These are phyloP conservation scores for Cladophialophora carrionii DNA, from an alignment of 2,329 filamentous ascomycete genomes.

Conservation along the genomic window DNA sequence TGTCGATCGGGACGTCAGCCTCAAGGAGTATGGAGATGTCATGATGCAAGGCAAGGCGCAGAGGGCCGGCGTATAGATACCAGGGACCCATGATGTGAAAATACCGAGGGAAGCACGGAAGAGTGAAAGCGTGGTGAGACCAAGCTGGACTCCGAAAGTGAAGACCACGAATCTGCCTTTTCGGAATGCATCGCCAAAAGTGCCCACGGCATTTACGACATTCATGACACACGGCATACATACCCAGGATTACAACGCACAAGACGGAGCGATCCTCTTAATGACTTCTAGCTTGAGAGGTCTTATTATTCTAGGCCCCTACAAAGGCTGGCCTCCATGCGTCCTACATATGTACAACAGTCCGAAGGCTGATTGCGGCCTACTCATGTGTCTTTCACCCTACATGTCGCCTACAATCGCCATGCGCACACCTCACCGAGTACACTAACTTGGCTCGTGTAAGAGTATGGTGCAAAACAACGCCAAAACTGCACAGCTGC, in stretches of 20 bases:
- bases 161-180: neutral
- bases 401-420: neutral
- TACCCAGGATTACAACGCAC: neutral
- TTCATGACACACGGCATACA: neutral
- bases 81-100: neutral
- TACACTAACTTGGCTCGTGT: neutral
- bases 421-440: no score
- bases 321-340: neutral
- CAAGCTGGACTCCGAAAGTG: neutral
- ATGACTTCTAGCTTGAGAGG: neutral
- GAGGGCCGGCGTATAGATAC: conserved; percentile 5
- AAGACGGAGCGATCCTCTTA: neutral
- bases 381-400: neutral
- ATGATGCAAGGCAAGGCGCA: conserved; percentile 28
- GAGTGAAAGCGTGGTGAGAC: neutral
- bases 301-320: no score
- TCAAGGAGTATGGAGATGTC: conserved; percentile 41
- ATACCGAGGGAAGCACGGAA: neutral
- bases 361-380: neutral
- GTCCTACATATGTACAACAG: neutral
- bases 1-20: conserved; percentile 57
- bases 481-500: neutral
- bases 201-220: neutral
- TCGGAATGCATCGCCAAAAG: neutral
- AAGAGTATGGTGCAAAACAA: neutral